Base-by-base conservation (phyloP, 495 filamentous ascomycete genomes). In the Viridothelium virens region DNA sequence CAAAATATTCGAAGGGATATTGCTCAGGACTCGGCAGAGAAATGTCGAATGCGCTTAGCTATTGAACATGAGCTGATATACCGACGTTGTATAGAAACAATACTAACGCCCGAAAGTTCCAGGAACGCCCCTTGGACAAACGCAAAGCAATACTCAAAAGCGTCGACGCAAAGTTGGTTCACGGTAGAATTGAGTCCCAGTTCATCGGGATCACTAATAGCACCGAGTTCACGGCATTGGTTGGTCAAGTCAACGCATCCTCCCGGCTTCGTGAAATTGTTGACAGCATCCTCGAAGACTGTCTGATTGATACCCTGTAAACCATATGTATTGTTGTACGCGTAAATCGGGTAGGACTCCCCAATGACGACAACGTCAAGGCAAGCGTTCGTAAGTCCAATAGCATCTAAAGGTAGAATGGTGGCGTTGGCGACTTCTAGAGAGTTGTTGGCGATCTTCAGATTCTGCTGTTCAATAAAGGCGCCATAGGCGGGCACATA, bases 211-310 rank as follows among this genome's bases (percentile, higher is more conserved):
- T 86, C 84, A 39, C 76, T 72, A 33, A 67, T 65, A 11, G 69
- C 67, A 14, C 74, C 80, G 37, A 76, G 76, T 11, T 74, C 67
- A 7, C 83, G 78, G 70, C 85, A 87, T 59, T 78, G 44, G 46
- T 77, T 72, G 63, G 85, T 82, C 56, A 79, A 74, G 65, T 84
- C 81, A 31, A 74, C 72, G 69, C 85, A 88, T 25, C 85, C 85
- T 44, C 75, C 77, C 12, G 74, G 68, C 12, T 73, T 67, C 59
- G 80, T 77, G 63, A 82, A 84, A 68, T 74, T 78, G 69, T 73
- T 70, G 9, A 75, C 66, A n/a, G 71, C 68, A 16, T 67, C 66
- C 56, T 78, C 67, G 66, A 76, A 74, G 25, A 76, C 73, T 1
- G 70, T 70, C 34, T 75, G 64, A 36, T 73, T 74, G 50, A 78